Base-by-base conservation (phyloP, 2,329 filamentous ascomycete species). In the Alternaria conjuncta region DNA sequence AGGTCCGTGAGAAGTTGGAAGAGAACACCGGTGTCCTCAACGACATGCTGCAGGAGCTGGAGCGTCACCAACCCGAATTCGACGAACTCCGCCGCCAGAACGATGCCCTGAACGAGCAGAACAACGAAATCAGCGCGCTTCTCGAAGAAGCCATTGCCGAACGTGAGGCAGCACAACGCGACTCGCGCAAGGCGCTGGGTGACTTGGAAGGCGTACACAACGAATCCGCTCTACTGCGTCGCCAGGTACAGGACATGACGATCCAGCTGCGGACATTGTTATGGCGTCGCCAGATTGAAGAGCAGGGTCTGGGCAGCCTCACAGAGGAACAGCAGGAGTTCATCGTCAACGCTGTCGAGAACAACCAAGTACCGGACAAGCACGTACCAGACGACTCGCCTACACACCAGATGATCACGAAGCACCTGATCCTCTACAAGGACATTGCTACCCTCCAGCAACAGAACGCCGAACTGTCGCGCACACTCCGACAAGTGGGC, bases 211-310 rank as follows among this genome's bases (percentile, higher is more conserved):
- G 87, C 18, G 79, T 86, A 25, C 79, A 82, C 6, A 86, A 84
- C 49, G 94, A 98, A 80, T 86, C 87, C 30, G 90, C 92, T 64
- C 92, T 97, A 43, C 84, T 97, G 23, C 91, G 91, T 55, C 92
- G 94, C 68, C 94, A 97, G 77, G 85, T 98, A 9, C 91, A 95
- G 32, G 96, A 98, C 78, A 86, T 97, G 20, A 94, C 94, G 72
- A 90, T 92, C 1, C 94, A 99, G 79, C 88, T 97, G 67, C 96
- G 97, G 78, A 90, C 97, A 75, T 86, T 99, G 6, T 86, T 97
- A 5, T 92, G 96, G 79, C 95, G 97, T 79, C 86, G 94, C 61
- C 90, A 96, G 73, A 89, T 92, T 20, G 88, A 90, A 58, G 92
- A 97, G 73, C 91, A 92, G 78, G 95, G 94, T 23, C 81, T 91